These are phyloP conservation scores for Rhizodiscina lignyota DNA, from an alignment of 495 filamentous ascomycete species.

Conservation along the genomic window DNA sequence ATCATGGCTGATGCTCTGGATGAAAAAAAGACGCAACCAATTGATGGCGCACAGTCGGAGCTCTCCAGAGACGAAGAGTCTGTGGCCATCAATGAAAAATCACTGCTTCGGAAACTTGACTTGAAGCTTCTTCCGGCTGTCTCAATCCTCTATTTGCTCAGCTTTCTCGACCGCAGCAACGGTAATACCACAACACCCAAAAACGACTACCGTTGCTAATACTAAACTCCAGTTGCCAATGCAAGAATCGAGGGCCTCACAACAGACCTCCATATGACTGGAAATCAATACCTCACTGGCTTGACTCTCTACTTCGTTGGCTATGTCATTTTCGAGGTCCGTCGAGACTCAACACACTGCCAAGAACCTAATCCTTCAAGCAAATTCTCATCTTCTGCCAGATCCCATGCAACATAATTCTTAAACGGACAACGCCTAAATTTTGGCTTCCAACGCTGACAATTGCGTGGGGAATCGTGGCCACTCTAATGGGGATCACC, in stretches of 20 bases:
- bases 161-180: neutral
- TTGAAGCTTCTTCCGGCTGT: slow-evolving; percentile 36
- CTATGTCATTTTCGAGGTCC: slow-evolving; percentile 2
- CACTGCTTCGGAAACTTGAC: slow-evolving; percentile 38
- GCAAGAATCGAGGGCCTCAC: neutral
- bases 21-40: too few species aligned
- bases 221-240: neutral
- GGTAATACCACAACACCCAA: neutral
- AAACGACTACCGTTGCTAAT: too few species aligned
- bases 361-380: neutral
- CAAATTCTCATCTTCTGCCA: neutral
- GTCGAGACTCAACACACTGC: too few species aligned
- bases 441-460: neutral
- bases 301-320: slow-evolving; percentile 1
- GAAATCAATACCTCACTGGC: neutral
- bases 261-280: neutral
- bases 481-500: too few species aligned
- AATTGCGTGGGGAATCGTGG: slow-evolving; percentile 1
- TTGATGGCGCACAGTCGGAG: too few species aligned
- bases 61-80: too few species aligned
- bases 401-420: slow-evolving; percentile 3
- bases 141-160: slow-evolving; percentile 16
- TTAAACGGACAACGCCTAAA: neutral
- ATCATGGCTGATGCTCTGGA: too few species aligned
- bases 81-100: too few species aligned